phyloP scores from a whole-genome alignment of 2,329 filamentous ascomycete genomes.

The Botrytis hyacinthi region DNA sequence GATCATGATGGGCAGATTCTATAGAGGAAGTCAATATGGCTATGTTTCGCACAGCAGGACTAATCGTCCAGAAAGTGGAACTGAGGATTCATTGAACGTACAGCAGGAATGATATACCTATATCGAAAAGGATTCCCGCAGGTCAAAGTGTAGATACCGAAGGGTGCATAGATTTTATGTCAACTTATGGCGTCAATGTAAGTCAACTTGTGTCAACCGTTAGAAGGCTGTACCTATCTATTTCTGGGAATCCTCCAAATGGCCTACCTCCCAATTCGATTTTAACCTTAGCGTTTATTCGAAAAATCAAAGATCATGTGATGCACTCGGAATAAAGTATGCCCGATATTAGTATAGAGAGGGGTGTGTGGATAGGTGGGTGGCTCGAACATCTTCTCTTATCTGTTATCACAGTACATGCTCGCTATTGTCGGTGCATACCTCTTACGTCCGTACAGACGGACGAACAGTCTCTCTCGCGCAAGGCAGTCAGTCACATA shows the following conservation, averaged over 20 bases:
- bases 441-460: background rate
- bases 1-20: conserved; percentile 33
- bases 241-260: background rate
- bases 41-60: background rate
- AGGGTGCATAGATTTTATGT: background rate
- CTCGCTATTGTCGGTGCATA: background rate
- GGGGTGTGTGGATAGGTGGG: background rate
- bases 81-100: background rate
- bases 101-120: background rate
- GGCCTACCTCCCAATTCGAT: conserved; percentile 1
- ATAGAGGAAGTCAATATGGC: conserved; percentile 14
- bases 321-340: background rate
- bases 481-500: background rate
- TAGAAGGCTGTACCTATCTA: background rate
- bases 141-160: conserved; percentile 7
- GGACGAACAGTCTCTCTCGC: background rate
- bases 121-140: background rate
- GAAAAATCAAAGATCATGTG: background rate
- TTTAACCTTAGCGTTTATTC: conserved; percentile 7
- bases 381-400: background rate
- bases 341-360: background rate
- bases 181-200: background rate
- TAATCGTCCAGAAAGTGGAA: background rate
- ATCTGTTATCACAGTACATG: conserved; percentile 1
- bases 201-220: background rate